Conservation (phyloP, 2,329 filamentous ascomycete species). For the Pyrenophora teres region DNA sequence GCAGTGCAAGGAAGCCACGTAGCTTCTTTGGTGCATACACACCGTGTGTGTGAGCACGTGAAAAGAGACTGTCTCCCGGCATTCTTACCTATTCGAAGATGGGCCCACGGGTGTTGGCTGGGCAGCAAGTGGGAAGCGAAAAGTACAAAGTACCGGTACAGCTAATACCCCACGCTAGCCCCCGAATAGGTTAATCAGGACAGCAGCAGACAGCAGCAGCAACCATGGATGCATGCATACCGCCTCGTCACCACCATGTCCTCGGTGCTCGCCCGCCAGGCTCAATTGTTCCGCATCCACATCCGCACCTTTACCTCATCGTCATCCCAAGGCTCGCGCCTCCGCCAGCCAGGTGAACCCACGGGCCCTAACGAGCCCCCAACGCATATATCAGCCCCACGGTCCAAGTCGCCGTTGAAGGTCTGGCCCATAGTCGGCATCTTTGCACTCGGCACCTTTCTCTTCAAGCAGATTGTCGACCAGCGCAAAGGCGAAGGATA, state of each 20-base stretch:
- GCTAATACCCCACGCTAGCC: not conserved
- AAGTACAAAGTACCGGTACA: no score
- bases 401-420: constrained; percentile 48
- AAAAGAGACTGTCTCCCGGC: constrained; percentile 18
- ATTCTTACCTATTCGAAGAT: not conserved
- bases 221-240: constrained; percentile 35
- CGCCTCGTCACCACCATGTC: constrained; percentile 37
- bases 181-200: constrained; percentile 10
- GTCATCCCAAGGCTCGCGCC: constrained; percentile 31
- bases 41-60: constrained; percentile 11
- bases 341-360: constrained; percentile 43
- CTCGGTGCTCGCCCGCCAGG: constrained; percentile 18
- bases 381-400: constrained; percentile 38
- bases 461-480: constrained; percentile 55
- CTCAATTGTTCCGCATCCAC: constrained; percentile 1
- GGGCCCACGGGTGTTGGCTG: no score
- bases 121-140: no score
- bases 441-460: constrained; percentile 51
- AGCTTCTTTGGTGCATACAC: constrained; percentile 16
- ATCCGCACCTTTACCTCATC: constrained; percentile 35
- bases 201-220: constrained; percentile 17
- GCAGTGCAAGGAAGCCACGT: constrained; percentile 47
- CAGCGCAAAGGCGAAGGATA: constrained; percentile 48
- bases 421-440: constrained; percentile 55
- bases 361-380: constrained; percentile 48